Base-by-base conservation (phyloP, 2,329 filamentous ascomycete genomes). In the Monosporascus ibericus region DNA sequence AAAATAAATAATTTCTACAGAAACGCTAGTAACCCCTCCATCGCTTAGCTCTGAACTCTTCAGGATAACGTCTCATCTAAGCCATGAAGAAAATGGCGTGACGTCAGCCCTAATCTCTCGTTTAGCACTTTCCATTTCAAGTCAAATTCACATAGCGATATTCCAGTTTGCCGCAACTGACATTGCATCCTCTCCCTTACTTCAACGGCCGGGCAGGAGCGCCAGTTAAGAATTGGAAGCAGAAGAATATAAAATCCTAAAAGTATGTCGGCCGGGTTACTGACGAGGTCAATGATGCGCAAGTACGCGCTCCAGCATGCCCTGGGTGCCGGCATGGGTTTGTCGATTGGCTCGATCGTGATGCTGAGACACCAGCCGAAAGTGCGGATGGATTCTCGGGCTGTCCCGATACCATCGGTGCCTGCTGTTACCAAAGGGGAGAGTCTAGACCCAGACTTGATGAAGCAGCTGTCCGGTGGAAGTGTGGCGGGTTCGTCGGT, bases 401-500 rank as follows among this genome's bases (percentile, higher is more conserved):
- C 58, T 1, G 54, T 52, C 15, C 58, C 60, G 6, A 56, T 56
- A 17, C 50, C 59, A 11, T 49, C 50, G 50, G 54, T 40, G 18
- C 52, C 50, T 36, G 49, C 54, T 18, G 48, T 57, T 20, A 18
- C 40, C 11, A 39, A 34, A n/a, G 54, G 57, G 36, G 55, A 55
- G 30, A 52, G 54, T 25, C 58, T 73, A 40, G 60, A 69, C 49
- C 61, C 70, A 0, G 69, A 66, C 44, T 59, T 73, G 5, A 70
- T 78, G 49, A 70, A 68, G 52, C 77, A 82, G 65, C 61, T 82
- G n/a, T 80, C 78, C 1, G 72, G 75, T 20, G 79, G 80, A 3
- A 81, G 79, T 56, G 54, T 82, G n/a, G 58, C 74, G 22, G 79
- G 78, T 81, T 57, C 15, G 67, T 62, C 6, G 6, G 20, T 14